phyloP scores from a whole-genome alignment of 331 rosid genomes.

The Arachis monticola region DNA sequence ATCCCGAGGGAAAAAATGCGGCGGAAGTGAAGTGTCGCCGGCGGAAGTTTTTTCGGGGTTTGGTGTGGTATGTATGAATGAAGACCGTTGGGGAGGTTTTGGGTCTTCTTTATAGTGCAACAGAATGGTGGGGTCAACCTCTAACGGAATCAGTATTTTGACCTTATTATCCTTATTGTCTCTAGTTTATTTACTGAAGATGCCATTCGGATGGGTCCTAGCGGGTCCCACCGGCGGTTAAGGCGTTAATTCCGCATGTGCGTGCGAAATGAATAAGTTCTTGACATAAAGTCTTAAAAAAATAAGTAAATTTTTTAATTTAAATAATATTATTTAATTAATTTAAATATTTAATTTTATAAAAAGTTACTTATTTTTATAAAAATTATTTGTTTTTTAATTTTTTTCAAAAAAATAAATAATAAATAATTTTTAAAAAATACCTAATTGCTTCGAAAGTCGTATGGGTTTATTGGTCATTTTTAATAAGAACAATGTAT shows the following conservation, averaged over 20 bases:
- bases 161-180: constrained; percentile 34
- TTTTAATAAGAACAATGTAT: not conserved
- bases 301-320: no score
- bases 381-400: no score
- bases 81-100: constrained; percentile 43
- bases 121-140: constrained; percentile 9
- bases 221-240: constrained; percentile 57
- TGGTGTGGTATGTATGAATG: not conserved
- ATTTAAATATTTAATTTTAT: no score
- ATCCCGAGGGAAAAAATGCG: constrained; percentile 34
- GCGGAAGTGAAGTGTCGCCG: constrained; percentile 46
- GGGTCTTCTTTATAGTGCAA: constrained; percentile 23
- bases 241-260: constrained; percentile 63
- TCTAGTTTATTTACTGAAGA: constrained; percentile 37
- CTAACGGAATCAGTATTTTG: not conserved
- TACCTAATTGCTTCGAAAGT: no score
- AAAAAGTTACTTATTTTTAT: no score
- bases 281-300: not conserved
- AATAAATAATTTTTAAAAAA: no score
- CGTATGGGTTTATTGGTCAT: constrained; percentile 39
- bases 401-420: no score
- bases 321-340: no score
- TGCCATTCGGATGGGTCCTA: constrained; percentile 56
- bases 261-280: not conserved
- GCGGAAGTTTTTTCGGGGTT: not conserved